phyloP scores from a whole-genome alignment of 371 early-diverging fungal species.

The Zopfochytrium polystomum region DNA sequence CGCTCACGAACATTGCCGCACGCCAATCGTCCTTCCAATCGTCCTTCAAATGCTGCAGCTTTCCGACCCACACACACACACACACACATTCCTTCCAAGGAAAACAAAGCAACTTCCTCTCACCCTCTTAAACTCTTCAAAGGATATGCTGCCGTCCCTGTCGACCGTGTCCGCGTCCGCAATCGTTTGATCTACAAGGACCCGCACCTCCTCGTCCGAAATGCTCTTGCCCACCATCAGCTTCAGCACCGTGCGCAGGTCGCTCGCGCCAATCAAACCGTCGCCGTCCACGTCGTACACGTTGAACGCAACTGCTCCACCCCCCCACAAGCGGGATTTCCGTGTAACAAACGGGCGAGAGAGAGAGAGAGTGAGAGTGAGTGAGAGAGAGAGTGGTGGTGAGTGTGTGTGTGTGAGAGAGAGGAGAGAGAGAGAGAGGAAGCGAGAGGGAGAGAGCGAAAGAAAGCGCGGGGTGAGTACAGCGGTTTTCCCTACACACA shows the following conservation, averaged over 20 bases:
- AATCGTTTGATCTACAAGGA: slow-evolving; percentile 43
- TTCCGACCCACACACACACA: too few species aligned
- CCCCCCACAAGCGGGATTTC: not conserved
- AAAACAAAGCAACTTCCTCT: not conserved
- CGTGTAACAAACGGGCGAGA: too few species aligned
- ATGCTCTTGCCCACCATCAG: slow-evolving; percentile 43
- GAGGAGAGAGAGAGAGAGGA: too few species aligned
- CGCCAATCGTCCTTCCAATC: too few species aligned
- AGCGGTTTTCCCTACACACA: too few species aligned
- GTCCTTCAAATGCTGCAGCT: not conserved
- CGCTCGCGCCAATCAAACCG: slow-evolving; percentile 33
- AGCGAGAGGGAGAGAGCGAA: too few species aligned
- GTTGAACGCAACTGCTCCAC: slow-evolving; percentile 45
- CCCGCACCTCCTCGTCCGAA: slow-evolving; percentile 34
- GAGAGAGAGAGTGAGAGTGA: not conserved
- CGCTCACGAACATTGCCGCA: too few species aligned
- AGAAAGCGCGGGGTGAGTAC: too few species aligned
- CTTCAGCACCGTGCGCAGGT: slow-evolving; percentile 40
- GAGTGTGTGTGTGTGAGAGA: too few species aligned
- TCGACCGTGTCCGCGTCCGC: slow-evolving; percentile 43
- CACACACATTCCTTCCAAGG: not conserved
- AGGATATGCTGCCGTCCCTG: slow-evolving; percentile 42
- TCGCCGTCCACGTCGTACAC: slow-evolving; percentile 48
- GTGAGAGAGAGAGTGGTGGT: too few species aligned
- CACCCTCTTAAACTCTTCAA: slow-evolving; percentile 44